phyloP scores from a whole-genome alignment of 345 rosid genomes.

The Odontarrhena argentea region DNA sequence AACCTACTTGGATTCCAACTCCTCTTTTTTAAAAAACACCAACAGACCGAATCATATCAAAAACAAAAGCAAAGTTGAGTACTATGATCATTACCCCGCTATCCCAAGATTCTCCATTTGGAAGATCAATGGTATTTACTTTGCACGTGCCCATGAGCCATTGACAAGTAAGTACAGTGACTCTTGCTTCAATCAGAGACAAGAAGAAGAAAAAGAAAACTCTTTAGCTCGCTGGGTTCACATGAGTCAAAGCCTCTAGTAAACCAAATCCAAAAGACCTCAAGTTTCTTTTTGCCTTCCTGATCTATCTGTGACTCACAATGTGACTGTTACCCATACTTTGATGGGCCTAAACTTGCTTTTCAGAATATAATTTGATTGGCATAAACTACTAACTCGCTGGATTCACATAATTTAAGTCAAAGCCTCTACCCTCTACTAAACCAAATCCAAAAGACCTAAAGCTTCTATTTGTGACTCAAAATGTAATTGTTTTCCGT shows the following conservation, averaged over 20 bases:
- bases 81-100: slow-evolving; percentile 62
- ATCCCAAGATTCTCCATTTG: slow-evolving; percentile 67
- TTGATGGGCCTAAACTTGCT: too few species aligned
- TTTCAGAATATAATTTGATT: too few species aligned
- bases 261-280: background rate
- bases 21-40: slow-evolving; percentile 15
- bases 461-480: too few species aligned
- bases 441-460: too few species aligned
- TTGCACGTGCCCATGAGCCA: slow-evolving; percentile 89
- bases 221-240: background rate
- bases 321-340: background rate
- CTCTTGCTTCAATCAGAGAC: slow-evolving; percentile 60
- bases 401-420: too few species aligned
- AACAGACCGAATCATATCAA: slow-evolving; percentile 8
- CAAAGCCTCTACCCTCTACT: too few species aligned
- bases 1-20: slow-evolving; percentile 51
- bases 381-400: too few species aligned
- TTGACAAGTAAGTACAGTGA: slow-evolving; percentile 81
- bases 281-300: background rate
- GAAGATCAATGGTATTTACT: slow-evolving; percentile 76
- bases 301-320: slow-evolving; percentile 1
- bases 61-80: background rate
- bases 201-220: slow-evolving; percentile 1
- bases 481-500: too few species aligned
- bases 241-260: too few species aligned